Evolutionary conservation across 768 basidiomycete species (phyloP).

Genomic region (Xerocomellus amylosporus): DNA sequence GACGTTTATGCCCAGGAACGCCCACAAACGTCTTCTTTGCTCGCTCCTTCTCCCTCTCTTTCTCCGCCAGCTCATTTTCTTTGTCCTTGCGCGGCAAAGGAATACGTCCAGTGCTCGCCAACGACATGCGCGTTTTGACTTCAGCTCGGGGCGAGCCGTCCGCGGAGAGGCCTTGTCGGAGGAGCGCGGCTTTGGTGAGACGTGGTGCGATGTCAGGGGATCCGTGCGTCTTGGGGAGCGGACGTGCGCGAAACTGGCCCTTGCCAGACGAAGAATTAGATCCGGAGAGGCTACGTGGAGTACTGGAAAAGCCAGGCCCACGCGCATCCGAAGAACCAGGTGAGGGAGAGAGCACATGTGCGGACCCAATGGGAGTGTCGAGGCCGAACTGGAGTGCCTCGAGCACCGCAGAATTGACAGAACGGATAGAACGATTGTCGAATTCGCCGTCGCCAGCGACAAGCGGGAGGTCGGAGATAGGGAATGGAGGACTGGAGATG

Average conservation of each 20-base stretch:
- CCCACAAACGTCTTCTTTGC: conserved; percentile 65
- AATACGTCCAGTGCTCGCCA: conserved; percentile 34
- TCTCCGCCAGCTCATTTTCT: conserved; percentile 41
- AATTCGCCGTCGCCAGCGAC: conserved; percentile 36
- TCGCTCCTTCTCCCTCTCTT: conserved; percentile 58
- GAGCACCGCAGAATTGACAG: conserved; percentile 48
- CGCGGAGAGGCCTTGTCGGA: conserved; percentile 59
- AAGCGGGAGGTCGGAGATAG: conserved; percentile 58
- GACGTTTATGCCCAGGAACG: conserved; percentile 80
- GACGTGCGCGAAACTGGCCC: conserved; percentile 60
- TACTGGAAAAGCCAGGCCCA: conserved; percentile 18
- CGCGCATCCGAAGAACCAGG: conserved; percentile 24
- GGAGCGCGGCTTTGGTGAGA: conserved; percentile 67
- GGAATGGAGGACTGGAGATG: conserved; percentile 80
- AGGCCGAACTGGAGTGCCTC: conserved; percentile 39
- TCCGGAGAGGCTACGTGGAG: conserved; percentile 30
- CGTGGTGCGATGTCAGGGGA: conserved; percentile 75
- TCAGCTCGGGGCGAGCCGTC: conserved; percentile 32
- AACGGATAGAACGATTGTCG: conserved; percentile 37
- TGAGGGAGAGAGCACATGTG: conserved; percentile 41
- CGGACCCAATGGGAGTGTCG: conserved; percentile 42
- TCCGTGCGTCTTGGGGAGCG: conserved; percentile 57
- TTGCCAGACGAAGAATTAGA: conserved; percentile 44
- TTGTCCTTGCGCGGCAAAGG: conserved; percentile 30
- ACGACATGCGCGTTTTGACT: conserved; percentile 29